A percentile compares a stretch with the other conserved stretches of the same genome.
phyloP scores from a whole-genome alignment of 257 asterid species.

The Solanum tacnaense region DNA sequence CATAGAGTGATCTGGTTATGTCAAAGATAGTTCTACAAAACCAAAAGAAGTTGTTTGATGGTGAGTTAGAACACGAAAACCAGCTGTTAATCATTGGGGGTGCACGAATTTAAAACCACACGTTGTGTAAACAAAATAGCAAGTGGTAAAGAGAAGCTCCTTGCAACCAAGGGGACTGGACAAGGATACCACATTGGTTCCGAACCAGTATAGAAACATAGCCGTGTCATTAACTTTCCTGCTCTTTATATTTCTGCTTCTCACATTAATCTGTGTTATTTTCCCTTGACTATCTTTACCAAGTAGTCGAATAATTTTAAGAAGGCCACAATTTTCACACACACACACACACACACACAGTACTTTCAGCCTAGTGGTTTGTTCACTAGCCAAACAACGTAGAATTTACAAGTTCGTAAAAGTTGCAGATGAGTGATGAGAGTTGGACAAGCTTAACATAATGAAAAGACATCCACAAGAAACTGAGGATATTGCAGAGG shows the following conservation, averaged over 20 bases:
- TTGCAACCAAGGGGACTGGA: background rate
- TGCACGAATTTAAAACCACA: background rate
- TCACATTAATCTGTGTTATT: background rate
- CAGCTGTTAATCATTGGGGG: background rate
- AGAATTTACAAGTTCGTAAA: background rate
- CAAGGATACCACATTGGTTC: background rate
- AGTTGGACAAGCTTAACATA: background rate
- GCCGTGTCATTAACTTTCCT: background rate
- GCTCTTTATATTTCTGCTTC: background rate
- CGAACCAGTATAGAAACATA: background rate
- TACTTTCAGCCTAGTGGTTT: background rate
- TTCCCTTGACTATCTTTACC: background rate
- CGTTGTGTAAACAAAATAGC: background rate
- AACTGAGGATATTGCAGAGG: background rate
- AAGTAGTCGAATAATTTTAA: background rate
- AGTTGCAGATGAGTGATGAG: background rate
- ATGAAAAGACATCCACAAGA: background rate
- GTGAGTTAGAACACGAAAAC: background rate
- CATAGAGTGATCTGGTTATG: background rate
- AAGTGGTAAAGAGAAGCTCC: background rate
- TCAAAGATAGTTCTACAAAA: background rate
- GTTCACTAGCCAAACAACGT: background rate
- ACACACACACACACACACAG: background rate
- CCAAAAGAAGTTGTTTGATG: background rate
- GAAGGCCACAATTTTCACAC: background rate